A percentile compares a stretch with the other conserved stretches of the same genome.
phyloP scores from a whole-genome alignment of 345 rosid species.

The Noccaea caerulescens region DNA sequence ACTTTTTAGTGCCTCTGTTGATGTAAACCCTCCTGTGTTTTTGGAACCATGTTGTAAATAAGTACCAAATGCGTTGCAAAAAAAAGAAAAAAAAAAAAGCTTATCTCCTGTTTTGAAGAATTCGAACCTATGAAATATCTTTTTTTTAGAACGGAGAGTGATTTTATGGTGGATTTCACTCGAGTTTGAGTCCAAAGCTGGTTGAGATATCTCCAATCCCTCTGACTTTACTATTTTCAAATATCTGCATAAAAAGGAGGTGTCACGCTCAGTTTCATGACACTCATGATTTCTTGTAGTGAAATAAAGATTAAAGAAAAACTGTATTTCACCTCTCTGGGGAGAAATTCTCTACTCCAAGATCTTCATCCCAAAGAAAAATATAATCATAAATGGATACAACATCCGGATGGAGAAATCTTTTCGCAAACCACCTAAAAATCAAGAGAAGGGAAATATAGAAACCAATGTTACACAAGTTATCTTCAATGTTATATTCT shows the following conservation, averaged over 20 bases:
- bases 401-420: constrained; percentile 95
- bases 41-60: constrained; percentile 11
- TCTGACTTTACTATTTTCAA: constrained; percentile 69
- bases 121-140: constrained; percentile 70
- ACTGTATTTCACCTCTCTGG: constrained; percentile 62
- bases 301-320: not conserved
- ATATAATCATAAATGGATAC: constrained; percentile 83
- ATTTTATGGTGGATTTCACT: constrained; percentile 92
- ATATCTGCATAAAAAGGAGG: constrained; percentile 55
- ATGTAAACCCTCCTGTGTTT: constrained; percentile 42
- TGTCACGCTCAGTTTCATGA: not conserved
- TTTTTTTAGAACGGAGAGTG: constrained; percentile 74
- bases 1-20: constrained; percentile 43
- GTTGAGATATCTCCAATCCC: constrained; percentile 97
- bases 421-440: constrained; percentile 97
- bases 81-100: too few relatives aligned
- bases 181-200: constrained; percentile 89
- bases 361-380: constrained; percentile 98
- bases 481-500: not conserved
- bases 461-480: not conserved
- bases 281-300: not conserved
- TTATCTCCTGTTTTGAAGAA: not conserved
- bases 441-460: not conserved
- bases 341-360: constrained; percentile 79
- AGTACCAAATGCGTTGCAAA: constrained; percentile 12